Percentiles rank a stretch among this genome's conserved stretches.
phyloP scores from a whole-genome alignment of 306 rosid genomes.

The Prunus armeniaca region DNA sequence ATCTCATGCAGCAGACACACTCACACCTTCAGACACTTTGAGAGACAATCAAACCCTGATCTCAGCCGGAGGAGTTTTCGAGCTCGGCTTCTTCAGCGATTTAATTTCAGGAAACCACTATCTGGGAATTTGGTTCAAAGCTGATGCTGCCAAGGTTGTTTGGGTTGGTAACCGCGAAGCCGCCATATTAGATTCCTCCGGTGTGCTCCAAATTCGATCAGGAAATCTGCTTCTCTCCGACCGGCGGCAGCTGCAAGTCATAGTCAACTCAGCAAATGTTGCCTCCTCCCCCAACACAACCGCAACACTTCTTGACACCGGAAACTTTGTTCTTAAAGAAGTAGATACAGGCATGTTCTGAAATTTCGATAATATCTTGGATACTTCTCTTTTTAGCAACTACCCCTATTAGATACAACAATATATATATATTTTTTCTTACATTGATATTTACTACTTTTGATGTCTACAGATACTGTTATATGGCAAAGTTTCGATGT shows the following conservation, averaged over 20 bases:
- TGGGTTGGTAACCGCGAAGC: conserved; percentile 17
- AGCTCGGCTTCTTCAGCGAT: conserved; percentile 18
- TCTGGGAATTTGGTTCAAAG: conserved; percentile 17
- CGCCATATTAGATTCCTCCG: conserved; percentile 1
- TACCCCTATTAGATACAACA: neutral
- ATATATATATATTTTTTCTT: neutral
- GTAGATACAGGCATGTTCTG: neutral
- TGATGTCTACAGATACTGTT: neutral
- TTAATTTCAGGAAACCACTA: neutral
- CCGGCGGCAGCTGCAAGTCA: neutral
- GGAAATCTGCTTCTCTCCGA: conserved; percentile 18
- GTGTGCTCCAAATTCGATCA: neutral
- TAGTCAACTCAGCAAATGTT: conserved; percentile 3
- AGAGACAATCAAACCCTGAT: neutral
- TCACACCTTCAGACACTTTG: neutral
- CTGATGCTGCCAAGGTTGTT: conserved; percentile 4
- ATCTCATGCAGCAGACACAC: neutral
- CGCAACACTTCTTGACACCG: conserved; percentile 16
- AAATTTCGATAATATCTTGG: neutral
- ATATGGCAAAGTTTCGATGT: conserved; percentile 20
- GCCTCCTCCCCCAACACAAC: neutral
- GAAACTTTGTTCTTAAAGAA: conserved; percentile 3
- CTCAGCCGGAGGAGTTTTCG: conserved; percentile 12
- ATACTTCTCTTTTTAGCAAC: neutral
- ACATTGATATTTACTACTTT: neutral